Percentiles rank a stretch among this genome's conserved stretches.
These are phyloP conservation scores for Linnemannia schmuckeri DNA, from an alignment of 192 early-diverging fungal genomes.

Conservation along the genomic window DNA sequence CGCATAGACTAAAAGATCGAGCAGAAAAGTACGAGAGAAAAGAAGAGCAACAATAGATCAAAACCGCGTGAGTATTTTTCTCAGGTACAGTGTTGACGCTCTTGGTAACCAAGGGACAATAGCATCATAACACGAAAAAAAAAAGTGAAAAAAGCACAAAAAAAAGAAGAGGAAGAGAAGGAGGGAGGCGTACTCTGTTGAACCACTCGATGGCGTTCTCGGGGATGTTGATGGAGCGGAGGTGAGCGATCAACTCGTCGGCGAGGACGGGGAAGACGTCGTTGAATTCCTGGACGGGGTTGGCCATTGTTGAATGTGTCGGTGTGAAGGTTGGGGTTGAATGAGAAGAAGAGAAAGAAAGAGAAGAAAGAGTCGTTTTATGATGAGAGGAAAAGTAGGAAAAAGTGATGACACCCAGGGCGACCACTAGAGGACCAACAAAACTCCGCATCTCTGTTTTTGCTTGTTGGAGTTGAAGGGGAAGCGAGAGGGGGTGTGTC, in stretches of 20 bases:
- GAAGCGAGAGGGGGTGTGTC: neutral
- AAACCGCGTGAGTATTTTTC: neutral
- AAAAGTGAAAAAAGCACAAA: neutral
- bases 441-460: conserved; percentile 6
- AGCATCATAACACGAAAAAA: neutral
- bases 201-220: conserved; percentile 77
- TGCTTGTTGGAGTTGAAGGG: neutral
- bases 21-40: neutral
- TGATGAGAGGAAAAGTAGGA: neutral
- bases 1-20: conserved; percentile 56
- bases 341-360: neutral
- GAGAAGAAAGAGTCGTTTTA: neutral
- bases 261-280: conserved; percentile 81
- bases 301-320: conserved; percentile 15
- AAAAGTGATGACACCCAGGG: conserved; percentile 3
- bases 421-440: neutral
- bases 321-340: neutral
- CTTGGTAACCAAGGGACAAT: neutral
- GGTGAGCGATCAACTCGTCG: conserved; percentile 80
- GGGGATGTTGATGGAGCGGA: conserved; percentile 76
- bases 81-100: neutral
- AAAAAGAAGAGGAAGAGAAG: neutral
- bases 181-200: conserved; percentile 57
- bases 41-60: neutral
- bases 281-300: conserved; percentile 70